Evolutionary conservation across 1,139 yeast genomes (phyloP), one percentile per base, ranked within the genome.

Genomic region (Saccharomyces hybrid): DNA sequence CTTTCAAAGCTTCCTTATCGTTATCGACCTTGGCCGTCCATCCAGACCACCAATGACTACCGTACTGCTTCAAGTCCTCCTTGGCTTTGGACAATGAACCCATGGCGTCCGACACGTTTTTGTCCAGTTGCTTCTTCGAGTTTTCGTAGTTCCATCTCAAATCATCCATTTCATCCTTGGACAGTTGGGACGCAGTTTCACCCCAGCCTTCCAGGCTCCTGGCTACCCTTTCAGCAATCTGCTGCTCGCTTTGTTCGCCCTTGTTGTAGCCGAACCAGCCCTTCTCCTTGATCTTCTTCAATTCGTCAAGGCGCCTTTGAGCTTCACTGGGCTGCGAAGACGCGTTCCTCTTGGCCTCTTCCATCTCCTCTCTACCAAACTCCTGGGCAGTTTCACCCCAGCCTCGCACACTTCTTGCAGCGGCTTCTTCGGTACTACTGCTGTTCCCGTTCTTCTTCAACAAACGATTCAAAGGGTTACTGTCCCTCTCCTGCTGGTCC

Each of bases 171-270:
- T 74, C 75, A 28, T 76, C 80, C 28, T 65, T 64, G 2, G 79
- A 75, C 56, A 74, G 70, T 31, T 66, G 71, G 25, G 71, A 64
- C 3, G 79, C 79, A 49, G 68, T 63, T 50, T 74, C 77, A 26
- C 80, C 79, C 78, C 78, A 76, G 5, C 79, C 79, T 55, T 72
- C 67, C 7, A 75, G 64, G 1, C 75, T 68, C 26, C 64, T 63
- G 34, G 67, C 65, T 0, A 77, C 68, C 8, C 60, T 58, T 42
- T 65, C 61, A 2, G 75, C 75, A 38, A 71, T 56, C 7, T 65
- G 66, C 46, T 62, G 66, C 52, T 66, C 65, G 50, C 52, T 46
- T 7, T 60, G 57, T 48, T 61, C 55, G 28, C 58, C 56, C 53
- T 61, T 57, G 54, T 59, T 56, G 38, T 52, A 53, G 2, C 56